Evolutionary conservation across 495 filamentous ascomycete species (phyloP).

Genomic region (Podospora tetraspora): DNA sequence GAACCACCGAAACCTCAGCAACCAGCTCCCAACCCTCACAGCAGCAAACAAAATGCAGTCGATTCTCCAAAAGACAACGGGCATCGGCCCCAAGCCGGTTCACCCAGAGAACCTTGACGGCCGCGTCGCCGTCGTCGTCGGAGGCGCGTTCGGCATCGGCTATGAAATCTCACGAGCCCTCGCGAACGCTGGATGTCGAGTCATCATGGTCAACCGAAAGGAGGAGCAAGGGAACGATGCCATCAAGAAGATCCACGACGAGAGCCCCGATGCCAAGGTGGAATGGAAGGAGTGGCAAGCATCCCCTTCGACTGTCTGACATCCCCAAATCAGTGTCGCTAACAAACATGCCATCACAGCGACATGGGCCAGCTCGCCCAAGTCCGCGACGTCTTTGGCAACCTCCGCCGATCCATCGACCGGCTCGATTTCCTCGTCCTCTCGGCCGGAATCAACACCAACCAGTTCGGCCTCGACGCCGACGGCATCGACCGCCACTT

Average conservation of each 20-base stretch:
- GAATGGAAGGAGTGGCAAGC: constrained; percentile 38
- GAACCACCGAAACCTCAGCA: neutral
- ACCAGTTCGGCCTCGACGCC: constrained; percentile 33
- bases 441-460: constrained; percentile 47
- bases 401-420: constrained; percentile 25
- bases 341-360: neutral
- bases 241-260: constrained; percentile 29
- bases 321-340: neutral
- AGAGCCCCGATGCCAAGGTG: constrained; percentile 27
- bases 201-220: constrained; percentile 39
- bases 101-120: constrained; percentile 28
- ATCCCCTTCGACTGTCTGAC: neutral
- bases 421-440: constrained; percentile 44
- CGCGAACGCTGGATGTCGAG: constrained; percentile 26
- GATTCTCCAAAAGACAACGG: constrained; percentile 22
- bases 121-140: constrained; percentile 50
- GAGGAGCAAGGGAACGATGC: constrained; percentile 39
- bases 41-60: constrained; percentile 21
- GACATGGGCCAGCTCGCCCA: constrained; percentile 38
- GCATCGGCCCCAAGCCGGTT: constrained; percentile 25
- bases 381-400: constrained; percentile 34
- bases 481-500: constrained; percentile 51
- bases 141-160: constrained; percentile 52
- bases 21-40: neutral
- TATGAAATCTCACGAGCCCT: constrained; percentile 44